Evolutionary conservation across 2,329 filamentous ascomycete genomes (phyloP).

Genomic region (Aureobasidium sp.): DNA sequence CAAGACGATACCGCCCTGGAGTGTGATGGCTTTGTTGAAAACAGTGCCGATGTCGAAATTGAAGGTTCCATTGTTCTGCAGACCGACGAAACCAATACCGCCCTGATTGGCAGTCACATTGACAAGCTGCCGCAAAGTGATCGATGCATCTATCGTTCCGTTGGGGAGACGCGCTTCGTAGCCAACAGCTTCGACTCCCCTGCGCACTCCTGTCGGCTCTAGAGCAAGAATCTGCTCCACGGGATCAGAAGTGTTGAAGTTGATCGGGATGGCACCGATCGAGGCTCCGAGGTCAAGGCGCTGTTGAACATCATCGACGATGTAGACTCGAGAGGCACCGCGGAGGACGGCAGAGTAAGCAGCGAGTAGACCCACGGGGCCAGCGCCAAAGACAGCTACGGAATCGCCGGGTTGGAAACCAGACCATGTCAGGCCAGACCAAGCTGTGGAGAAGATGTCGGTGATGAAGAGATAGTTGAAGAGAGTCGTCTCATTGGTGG

Average conservation of each 20-base stretch:
- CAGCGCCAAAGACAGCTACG: conserved; percentile 17
- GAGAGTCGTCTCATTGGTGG: background rate
- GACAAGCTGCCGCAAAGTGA: background rate
- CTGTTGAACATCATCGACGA: conserved; percentile 13
- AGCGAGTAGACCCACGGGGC: conserved; percentile 15
- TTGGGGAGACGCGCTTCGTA: background rate
- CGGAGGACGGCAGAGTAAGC: conserved; percentile 15
- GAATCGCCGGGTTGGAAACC: conserved; percentile 30
- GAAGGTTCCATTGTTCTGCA: background rate
- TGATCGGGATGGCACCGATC: conserved; percentile 15
- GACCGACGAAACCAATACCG: background rate
- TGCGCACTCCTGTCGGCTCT: conserved; percentile 15
- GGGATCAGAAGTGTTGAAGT: conserved; percentile 14
- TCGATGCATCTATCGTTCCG: background rate
- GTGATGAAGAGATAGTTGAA: conserved; percentile 21
- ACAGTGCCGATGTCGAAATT: background rate
- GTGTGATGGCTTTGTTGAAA: background rate
- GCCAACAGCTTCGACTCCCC: background rate
- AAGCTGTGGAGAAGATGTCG: conserved; percentile 34
- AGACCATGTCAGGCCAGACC: conserved; percentile 28
- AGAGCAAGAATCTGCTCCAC: conserved; percentile 14
- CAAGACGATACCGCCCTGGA: background rate
- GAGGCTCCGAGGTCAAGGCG: conserved; percentile 14
- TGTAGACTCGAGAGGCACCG: conserved; percentile 16
- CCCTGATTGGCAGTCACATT: background rate